Evolutionary conservation across 164 flowering plant genomes (phyloP).

Genomic region (Tetracentron sinense): DNA sequence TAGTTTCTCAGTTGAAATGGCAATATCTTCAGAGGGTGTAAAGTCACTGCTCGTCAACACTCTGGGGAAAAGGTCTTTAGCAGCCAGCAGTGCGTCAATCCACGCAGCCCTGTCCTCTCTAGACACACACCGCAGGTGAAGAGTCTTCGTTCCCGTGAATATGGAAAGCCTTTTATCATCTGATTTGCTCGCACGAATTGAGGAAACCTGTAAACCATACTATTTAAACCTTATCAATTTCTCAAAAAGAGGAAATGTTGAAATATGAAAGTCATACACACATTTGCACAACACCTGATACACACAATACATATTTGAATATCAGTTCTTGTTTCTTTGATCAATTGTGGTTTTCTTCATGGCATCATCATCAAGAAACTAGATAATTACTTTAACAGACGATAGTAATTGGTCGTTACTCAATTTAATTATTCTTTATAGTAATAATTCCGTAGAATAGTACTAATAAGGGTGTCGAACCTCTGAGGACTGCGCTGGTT

Average conservation of each 20-base stretch:
- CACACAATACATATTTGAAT: not conserved
- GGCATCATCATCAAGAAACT: not conserved
- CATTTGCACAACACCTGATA: not conserved
- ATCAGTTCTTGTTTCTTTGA: not conserved
- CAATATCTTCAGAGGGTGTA: conserved; percentile 57
- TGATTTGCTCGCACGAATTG: conserved; percentile 91
- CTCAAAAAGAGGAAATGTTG: not conserved
- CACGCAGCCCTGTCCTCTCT: conserved; percentile 84
- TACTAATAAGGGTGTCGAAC: too few relatives aligned
- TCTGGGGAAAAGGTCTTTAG: conserved; percentile 88
- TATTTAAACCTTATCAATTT: conserved; percentile 12
- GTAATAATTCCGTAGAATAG: too few relatives aligned
- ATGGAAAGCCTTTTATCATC: conserved; percentile 93
- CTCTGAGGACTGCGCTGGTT: too few relatives aligned
- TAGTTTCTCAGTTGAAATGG: conserved; percentile 84
- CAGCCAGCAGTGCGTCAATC: conserved; percentile 78
- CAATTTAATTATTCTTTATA: too few relatives aligned
- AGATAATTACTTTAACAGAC: not conserved
- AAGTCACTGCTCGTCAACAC: conserved; percentile 63
- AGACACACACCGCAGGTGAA: conserved; percentile 80
- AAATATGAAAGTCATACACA: not conserved
- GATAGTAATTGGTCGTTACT: too few relatives aligned
- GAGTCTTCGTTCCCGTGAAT: conserved; percentile 93
- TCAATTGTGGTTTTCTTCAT: not conserved
- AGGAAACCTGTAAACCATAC: conserved; percentile 68